Evolutionary conservation across 805 yeast genomes (phyloP), one percentile per base, ranked within the genome.

Genomic region (Candida nanaspora): DNA sequence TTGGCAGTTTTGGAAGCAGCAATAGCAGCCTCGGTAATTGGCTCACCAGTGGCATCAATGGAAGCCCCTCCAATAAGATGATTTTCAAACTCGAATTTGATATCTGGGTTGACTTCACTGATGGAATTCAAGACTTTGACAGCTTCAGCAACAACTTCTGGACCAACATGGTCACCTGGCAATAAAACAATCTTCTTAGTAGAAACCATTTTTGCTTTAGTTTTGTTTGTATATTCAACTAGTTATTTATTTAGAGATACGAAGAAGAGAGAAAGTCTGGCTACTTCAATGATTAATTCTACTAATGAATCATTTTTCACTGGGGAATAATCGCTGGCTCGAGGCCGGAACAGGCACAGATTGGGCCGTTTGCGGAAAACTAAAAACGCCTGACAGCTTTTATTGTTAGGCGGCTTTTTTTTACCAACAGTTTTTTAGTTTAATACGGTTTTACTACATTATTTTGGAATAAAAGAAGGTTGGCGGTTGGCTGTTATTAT

Each of bases 51-150:
- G 42, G 96, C 96, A 61, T 93, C 98, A 56, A 93, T 91, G 36
- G 98, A 95, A 39, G 98, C 97, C 56, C 98, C 98, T 48, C 98
- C 98, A 53, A 93, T 91, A 55, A 91, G 72, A 57, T 89, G 96
- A 47, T 83, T 66, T 55, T 83, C 72, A 61, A 87, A 86, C 40
- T 83, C 77, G 59, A 93, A 89, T 56, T 79, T 66, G 55, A 83
- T 67, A 14, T 55, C 58, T 33, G 81, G 74, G 37, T 72, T 70
- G 34, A 61, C 78, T 45, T 70, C 72, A 51, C 78, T 76, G 51
- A 91, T 84, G 41, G 96, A 87, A 44, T 79, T 70, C 46, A 93
- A 72, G 26, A 93, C 96, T 62, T 91, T 91, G 55, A 89, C 79
- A 37, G 98, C 97, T 70, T 89, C 97, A 21, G 69, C 80, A 42